Percentiles rank a stretch among this genome's conserved stretches.
Conservation (phyloP, 352 stramenopile genomes). For the Phytophthora tubulina region DNA sequence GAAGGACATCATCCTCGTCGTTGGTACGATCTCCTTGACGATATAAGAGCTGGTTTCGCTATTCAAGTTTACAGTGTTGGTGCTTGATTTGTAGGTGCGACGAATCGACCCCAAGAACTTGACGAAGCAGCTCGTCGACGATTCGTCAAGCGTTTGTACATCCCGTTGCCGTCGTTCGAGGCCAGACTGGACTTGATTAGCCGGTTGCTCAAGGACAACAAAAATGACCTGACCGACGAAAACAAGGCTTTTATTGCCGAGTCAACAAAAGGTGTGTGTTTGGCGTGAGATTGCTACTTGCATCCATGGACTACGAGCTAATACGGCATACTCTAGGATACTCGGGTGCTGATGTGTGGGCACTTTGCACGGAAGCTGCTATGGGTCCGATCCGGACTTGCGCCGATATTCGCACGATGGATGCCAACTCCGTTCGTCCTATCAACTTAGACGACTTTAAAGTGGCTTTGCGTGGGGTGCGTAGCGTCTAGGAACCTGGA, state of each 20-base stretch:
- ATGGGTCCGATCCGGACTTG: conserved; percentile 96
- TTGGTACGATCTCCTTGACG: conserved; percentile 52
- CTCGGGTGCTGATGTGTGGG: conserved; percentile 97
- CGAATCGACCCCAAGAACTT: conserved; percentile 97
- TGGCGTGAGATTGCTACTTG: neutral
- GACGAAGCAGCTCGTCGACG: conserved; percentile 97
- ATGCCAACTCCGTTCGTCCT: conserved; percentile 91
- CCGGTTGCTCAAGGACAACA: conserved; percentile 94
- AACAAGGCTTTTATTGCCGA: conserved; percentile 92
- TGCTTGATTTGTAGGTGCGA: conserved; percentile 79
- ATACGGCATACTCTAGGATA: conserved; percentile 82
- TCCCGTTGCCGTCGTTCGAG: conserved; percentile 93
- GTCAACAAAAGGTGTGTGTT: conserved; percentile 72
- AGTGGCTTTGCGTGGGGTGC: conserved; percentile 88
- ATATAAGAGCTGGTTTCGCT: neutral
- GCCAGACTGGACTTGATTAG: conserved; percentile 91
- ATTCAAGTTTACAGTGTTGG: neutral
- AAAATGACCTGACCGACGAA: conserved; percentile 86
- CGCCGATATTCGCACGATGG: conserved; percentile 89
- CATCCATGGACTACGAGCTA: conserved; percentile 11
- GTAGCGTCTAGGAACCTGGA: conserved; percentile 8
- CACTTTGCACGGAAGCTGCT: conserved; percentile 97
- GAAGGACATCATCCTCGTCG: conserved; percentile 92
- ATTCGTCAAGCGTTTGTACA: conserved; percentile 99
- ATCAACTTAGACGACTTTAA: conserved; percentile 97